Conservation (phyloP, 2,329 filamentous ascomycete genomes). For the Zymoseptoria passerinii region DNA sequence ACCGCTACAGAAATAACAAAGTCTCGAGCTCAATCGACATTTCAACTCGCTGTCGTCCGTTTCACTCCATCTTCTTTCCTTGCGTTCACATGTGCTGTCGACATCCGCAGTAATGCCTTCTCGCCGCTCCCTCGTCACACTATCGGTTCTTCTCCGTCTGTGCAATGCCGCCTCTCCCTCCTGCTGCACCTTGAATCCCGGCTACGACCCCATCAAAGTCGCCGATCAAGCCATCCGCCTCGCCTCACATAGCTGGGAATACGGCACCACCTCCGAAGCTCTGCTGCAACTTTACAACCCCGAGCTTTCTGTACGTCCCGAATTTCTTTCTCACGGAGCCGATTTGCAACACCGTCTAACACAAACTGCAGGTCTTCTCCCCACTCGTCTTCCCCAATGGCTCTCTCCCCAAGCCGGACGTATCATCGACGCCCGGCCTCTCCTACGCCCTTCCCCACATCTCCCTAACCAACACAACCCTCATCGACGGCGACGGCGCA, state of each 20-base stretch:
- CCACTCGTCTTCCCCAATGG: conserved; percentile 29
- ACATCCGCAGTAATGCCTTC: no score
- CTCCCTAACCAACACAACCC: conserved; percentile 29
- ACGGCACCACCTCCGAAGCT: conserved; percentile 35
- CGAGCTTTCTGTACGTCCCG: conserved; percentile 25
- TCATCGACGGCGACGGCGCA: conserved; percentile 30
- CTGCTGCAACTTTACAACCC: conserved; percentile 34
- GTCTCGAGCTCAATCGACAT: no score
- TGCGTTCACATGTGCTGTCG: no score
- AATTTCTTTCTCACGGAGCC: no score
- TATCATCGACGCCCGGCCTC: conserved; percentile 10
- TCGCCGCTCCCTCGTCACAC: no score
- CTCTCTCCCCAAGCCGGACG: conserved; percentile 16
- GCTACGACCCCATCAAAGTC: conserved; percentile 7
- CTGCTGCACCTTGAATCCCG: conserved; percentile 8
- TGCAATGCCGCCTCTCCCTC: neutral
- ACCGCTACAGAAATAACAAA: no score
- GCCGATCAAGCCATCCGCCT: conserved; percentile 8
- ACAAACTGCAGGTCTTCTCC: no score
- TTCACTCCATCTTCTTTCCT: no score
- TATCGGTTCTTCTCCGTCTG: no score
- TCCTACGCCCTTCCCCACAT: conserved; percentile 25
- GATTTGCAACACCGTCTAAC: no score
- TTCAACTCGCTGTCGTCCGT: no score
- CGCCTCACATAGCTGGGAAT: conserved; percentile 33